Evolutionary conservation across 139 green algal genomes (phyloP).

Genomic region (Zygnema circumcarinatum): DNA sequence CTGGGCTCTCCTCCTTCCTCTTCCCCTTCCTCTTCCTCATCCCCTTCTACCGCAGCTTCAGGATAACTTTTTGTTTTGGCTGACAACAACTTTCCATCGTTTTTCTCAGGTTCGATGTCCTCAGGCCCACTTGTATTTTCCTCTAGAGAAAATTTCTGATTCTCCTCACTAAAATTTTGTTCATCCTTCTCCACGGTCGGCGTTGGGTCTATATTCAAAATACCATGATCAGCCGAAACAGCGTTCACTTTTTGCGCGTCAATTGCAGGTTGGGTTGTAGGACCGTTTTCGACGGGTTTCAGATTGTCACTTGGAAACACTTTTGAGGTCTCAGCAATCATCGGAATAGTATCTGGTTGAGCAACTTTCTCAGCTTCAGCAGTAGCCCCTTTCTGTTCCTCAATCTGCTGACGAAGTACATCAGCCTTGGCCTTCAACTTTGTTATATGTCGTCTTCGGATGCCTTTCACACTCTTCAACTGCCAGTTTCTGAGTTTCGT

Average conservation of each 20-base stretch:
- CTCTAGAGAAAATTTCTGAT: too few relatives aligned
- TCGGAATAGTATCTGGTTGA: too few relatives aligned
- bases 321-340: too few relatives aligned
- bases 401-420: not conserved
- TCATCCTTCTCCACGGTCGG: not conserved
- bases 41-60: not conserved
- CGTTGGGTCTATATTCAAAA: not conserved
- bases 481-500: conserved; percentile 28
- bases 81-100: not conserved
- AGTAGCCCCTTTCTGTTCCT: conserved; percentile 21
- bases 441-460: conserved; percentile 2
- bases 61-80: too few relatives aligned
- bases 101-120: not conserved
- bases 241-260: not conserved
- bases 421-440: conserved; percentile 4
- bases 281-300: not conserved
- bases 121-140: not conserved
- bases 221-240: not conserved
- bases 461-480: conserved; percentile 7
- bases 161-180: not conserved
- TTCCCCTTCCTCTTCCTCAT: not conserved
- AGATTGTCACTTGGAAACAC: not conserved
- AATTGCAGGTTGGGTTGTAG: not conserved
- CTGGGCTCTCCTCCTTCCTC: conserved; percentile 29
- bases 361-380: not conserved